These are phyloP conservation scores for Maudiozyma turicensis DNA, from an alignment of 805 yeast genomes.

Conservation along the genomic window DNA sequence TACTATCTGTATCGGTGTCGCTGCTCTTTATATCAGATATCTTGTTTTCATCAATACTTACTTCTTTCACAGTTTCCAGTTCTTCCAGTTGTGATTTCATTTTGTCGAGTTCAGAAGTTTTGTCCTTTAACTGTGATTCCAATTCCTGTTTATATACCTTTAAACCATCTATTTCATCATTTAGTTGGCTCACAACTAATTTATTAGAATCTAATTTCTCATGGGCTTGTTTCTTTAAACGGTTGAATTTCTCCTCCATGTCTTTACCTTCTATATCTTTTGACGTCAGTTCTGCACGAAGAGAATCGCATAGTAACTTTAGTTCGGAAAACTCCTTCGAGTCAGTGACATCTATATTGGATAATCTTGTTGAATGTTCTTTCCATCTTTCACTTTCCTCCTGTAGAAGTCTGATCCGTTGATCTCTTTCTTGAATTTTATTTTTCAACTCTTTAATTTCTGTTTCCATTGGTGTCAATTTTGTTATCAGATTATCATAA, in stretches of 20 bases:
- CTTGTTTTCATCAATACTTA: background rate
- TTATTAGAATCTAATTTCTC: slow-evolving; percentile 27
- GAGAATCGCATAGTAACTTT: background rate
- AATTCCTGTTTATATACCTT: slow-evolving; percentile 2
- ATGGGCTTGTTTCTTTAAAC: slow-evolving; percentile 29
- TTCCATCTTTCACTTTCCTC: slow-evolving; percentile 16
- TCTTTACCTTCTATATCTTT: slow-evolving; percentile 26
- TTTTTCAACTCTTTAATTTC: background rate
- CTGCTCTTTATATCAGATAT: background rate
- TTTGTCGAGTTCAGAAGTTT: background rate
- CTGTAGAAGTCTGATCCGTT: slow-evolving; percentile 5
- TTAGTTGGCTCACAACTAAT: slow-evolving; percentile 32
- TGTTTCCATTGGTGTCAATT: background rate
- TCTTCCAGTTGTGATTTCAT: background rate
- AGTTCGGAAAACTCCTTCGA: background rate
- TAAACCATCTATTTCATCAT: slow-evolving; percentile 21
- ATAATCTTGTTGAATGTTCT: slow-evolving; percentile 14
- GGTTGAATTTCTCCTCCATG: slow-evolving; percentile 24
- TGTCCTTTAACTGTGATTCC: background rate
- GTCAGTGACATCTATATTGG: background rate
- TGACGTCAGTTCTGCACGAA: slow-evolving; percentile 12
- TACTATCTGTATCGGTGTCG: background rate
- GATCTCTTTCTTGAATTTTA: slow-evolving; percentile 17
- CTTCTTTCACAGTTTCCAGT: background rate
- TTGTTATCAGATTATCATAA: background rate